Base-by-base conservation (phyloP, 1,284 basidiomycete genomes). In the Fomitopsis pinicola region DNA sequence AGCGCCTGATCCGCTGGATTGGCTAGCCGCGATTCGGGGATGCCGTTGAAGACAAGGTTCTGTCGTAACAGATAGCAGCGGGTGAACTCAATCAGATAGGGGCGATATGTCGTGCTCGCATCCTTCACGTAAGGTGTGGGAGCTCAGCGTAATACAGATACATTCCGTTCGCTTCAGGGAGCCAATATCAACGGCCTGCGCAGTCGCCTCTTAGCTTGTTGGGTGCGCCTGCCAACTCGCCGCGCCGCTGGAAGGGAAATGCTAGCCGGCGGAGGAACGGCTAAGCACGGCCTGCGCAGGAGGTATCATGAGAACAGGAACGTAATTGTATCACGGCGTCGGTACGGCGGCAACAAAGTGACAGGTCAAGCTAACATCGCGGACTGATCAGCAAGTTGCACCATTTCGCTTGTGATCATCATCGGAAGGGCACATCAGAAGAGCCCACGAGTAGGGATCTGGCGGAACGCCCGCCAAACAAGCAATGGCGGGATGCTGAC, bases 331-430 rank as follows among this genome's bases (percentile, higher is more conserved):
- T 33, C 12, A 35, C 26, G 17, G 14, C 14, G 35, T 19, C 10
- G 17, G 52, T 38, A 54, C 19, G 9, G 33, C 52, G 52, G 52
- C 52, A 54, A 54, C 35, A 54, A 36, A 15, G 50, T 36, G 52
- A 54, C 52, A 54, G 52, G 19, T 38, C 52, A 38, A 22, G 52
- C 52, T 22, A 54, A 22, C 14, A 38, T 54, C 52, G 52, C 52
- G 52, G 52, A 54, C 52, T 54, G 52, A 54, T 54, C 52, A 54
- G 52, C 36, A 36, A 54, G 52, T 54, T 54, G 52, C 52, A 26
- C 52, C 52, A 54, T 54, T 19, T 17, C 12, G 33, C 36, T 6
- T 38, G 35, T 19, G 52, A 54, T 54, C 52, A 54, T 40, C 52
- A 54, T 54, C 35, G 52, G 52, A 54, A 54, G 52, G 52, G 52